These are phyloP conservation scores for Rostrohypoxylon terebratum DNA, from an alignment of 495 filamentous ascomycete genomes.

Conservation along the genomic window DNA sequence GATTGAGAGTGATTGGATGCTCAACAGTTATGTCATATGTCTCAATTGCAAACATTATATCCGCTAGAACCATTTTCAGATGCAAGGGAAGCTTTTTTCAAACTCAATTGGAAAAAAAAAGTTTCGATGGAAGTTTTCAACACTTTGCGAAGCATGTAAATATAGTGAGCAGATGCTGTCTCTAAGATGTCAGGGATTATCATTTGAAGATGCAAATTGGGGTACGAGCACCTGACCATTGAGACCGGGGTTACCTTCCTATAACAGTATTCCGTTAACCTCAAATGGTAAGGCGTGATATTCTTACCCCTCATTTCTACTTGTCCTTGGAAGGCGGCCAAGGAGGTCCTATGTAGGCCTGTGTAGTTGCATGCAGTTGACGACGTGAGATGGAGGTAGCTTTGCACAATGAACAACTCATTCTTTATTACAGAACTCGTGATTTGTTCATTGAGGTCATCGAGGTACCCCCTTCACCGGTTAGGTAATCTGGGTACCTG, in stretches of 20 bases:
- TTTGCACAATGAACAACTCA: slow-evolving; percentile 44
- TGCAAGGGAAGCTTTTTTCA: neutral
- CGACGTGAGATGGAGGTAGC: slow-evolving; percentile 27
- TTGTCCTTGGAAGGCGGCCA: slow-evolving; percentile 32
- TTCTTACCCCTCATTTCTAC: slow-evolving; percentile 46
- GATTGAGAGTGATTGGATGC: slow-evolving; percentile 10
- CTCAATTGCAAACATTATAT: slow-evolving; percentile 25
- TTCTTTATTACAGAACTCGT: slow-evolving; percentile 27
- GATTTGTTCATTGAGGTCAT: slow-evolving; percentile 25
- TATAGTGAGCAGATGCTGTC: slow-evolving; percentile 21
- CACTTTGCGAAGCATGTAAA: slow-evolving; percentile 33
- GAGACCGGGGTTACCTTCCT: slow-evolving; percentile 43
- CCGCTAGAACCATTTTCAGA: slow-evolving; percentile 2
- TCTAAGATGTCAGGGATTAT: slow-evolving; percentile 37
- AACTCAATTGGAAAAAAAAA: slow-evolving; percentile 36
- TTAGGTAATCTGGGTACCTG: slow-evolving; percentile 45
- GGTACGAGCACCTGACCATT: slow-evolving; percentile 41
- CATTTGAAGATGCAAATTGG: slow-evolving; percentile 46
- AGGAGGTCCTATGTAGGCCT: slow-evolving; percentile 30
- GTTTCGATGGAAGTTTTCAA: slow-evolving; percentile 22
- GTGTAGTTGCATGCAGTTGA: slow-evolving; percentile 35
- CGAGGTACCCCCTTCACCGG: neutral
- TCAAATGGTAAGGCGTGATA: slow-evolving; percentile 39
- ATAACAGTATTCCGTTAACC: slow-evolving; percentile 39
- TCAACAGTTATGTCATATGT: neutral